Conservation (phyloP, 495 filamentous ascomycete genomes). For the Penicillium waksmanii region DNA sequence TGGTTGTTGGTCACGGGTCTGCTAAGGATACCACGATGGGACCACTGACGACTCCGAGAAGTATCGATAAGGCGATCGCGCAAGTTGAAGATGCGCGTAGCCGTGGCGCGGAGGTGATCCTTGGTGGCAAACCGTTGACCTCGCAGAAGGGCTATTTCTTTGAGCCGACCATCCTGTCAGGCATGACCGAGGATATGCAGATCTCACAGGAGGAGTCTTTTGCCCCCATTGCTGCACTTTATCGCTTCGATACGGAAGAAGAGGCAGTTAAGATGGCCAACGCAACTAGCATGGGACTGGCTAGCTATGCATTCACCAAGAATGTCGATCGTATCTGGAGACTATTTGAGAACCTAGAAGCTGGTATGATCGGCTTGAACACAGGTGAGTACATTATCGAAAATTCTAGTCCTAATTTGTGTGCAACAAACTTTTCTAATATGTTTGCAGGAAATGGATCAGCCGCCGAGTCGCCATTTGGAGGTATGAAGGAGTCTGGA, state of each 20-base stretch:
- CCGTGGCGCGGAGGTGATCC: slow-evolving; percentile 60
- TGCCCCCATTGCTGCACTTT: slow-evolving; percentile 68
- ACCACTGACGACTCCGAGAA: slow-evolving; percentile 64
- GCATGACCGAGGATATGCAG: slow-evolving; percentile 64
- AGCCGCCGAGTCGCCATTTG: slow-evolving; percentile 72
- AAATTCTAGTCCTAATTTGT: not conserved
- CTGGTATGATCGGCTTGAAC: slow-evolving; percentile 77
- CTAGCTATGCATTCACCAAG: slow-evolving; percentile 75
- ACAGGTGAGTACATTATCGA: slow-evolving; percentile 47
- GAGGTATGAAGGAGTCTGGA: slow-evolving; percentile 75
- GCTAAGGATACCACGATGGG: slow-evolving; percentile 65
- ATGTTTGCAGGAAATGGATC: slow-evolving; percentile 56
- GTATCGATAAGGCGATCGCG: slow-evolving; percentile 62
- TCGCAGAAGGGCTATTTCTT: slow-evolving; percentile 68
- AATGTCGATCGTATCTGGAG: slow-evolving; percentile 73
- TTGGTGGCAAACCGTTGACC: slow-evolving; percentile 58
- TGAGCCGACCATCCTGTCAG: slow-evolving; percentile 68
- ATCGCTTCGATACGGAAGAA: slow-evolving; percentile 71
- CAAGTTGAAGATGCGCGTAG: slow-evolving; percentile 67
- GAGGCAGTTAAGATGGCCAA: slow-evolving; percentile 67
- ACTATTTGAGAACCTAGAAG: slow-evolving; percentile 72
- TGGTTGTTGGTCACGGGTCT: slow-evolving; percentile 69
- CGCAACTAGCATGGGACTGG: slow-evolving; percentile 70
- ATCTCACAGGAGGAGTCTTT: slow-evolving; percentile 72
- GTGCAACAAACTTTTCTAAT: slow-evolving; percentile 3